Base-by-base conservation (phyloP, 257 asterid genomes). In the Solanum lignicaule region DNA sequence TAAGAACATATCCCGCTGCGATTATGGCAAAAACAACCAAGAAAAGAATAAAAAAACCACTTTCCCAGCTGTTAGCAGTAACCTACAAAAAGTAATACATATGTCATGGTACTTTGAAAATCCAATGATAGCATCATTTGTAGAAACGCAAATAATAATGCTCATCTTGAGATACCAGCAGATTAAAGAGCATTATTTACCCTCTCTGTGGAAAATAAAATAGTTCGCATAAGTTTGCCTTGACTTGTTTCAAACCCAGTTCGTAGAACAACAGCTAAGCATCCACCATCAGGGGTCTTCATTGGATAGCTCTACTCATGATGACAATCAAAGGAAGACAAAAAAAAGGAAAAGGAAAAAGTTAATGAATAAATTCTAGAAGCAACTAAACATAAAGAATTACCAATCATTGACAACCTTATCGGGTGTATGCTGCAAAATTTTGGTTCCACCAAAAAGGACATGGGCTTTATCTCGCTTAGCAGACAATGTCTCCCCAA, bases 21-120 rank as follows among this genome's bases (percentile, higher is more conserved):
- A 97, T 94, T 89, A 97, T 46, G 87, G 99, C 99, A 93, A 97
- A 97, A 81, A 97, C 90, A 33, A 97, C 99, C 87, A 97, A 91
- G 93, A 97, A 97, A 88, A 95, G 92, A 87, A 97, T 97, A 92
- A 97, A 97, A 73, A 97, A 91, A 15, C 99, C 99, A 60, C 98
- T 96, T 90, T 97, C 99, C 99, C 99, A 97, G 96, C 98, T 97
- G 91, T 97, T 97, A 75, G 99, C 99, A 85, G 99, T 97, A 88
- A 97, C 98, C 99, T 97, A 91, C 83, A 92, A 82, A 82, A 18
- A 31, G 43, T 86, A 87, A 74, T 55, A 86, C 14, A 52, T 18
- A 85, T 38, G 31, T 85, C 52, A 52, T 38, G 71, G 29, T 78
- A 86, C 39, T 31, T 41, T 52, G 43, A 43, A 89, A 89, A 88